Conservation (phyloP, 257 asterid species). For the Jacaranda mimosifolia region DNA sequence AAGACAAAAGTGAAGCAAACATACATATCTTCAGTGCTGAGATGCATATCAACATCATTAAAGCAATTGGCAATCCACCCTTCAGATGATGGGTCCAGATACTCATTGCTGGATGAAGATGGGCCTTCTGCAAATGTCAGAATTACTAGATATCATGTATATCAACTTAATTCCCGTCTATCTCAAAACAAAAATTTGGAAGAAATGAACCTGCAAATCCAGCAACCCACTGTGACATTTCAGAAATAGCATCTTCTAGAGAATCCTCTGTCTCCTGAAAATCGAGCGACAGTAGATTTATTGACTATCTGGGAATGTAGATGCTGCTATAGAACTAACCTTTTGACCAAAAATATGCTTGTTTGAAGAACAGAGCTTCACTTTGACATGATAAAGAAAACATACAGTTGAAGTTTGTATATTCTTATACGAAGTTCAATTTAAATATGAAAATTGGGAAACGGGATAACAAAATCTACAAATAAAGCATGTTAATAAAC, state of each 20-base stretch:
- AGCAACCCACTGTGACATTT: conserved; percentile 72
- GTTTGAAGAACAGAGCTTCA: neutral
- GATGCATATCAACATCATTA: conserved; percentile 54
- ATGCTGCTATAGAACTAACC: neutral
- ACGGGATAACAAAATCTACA: neutral
- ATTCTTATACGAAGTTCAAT: neutral
- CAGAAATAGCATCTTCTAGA: conserved; percentile 62
- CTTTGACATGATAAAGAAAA: neutral
- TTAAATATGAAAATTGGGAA: neutral
- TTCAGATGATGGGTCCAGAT: conserved; percentile 77
- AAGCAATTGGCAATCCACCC: conserved; percentile 87
- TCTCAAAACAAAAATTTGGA: neutral
- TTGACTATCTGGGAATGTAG: neutral
- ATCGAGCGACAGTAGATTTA: conserved; percentile 19
- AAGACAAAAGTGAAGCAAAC: conserved; percentile 37
- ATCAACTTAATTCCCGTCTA: neutral
- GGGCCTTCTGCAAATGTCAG: conserved; percentile 35
- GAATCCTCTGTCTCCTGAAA: conserved; percentile 66
- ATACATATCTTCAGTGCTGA: conserved; percentile 60
- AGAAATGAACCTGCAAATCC: conserved; percentile 63
- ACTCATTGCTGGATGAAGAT: conserved; percentile 50
- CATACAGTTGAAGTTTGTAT: neutral
- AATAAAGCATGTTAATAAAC: conserved; percentile 4
- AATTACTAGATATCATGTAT: conserved; percentile 1
- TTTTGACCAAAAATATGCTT: neutral